These are phyloP conservation scores for Microbotryum silenes-acaulis DNA, from an alignment of 1,284 basidiomycete species.

Conservation along the genomic window DNA sequence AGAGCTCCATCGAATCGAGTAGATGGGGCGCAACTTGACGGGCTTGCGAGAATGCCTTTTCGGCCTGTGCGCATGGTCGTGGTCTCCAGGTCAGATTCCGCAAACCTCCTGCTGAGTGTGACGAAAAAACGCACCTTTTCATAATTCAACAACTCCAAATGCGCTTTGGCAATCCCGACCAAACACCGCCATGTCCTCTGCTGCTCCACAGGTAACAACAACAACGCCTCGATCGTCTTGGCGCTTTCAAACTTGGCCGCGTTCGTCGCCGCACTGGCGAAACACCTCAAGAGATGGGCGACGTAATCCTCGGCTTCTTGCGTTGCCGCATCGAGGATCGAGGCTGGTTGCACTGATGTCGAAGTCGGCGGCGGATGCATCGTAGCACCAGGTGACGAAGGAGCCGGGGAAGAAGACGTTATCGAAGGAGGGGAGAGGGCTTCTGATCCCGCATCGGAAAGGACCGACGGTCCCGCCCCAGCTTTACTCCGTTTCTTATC, in stretches of 20 bases:
- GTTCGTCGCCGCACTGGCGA: constrained; percentile 65
- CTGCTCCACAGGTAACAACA: constrained; percentile 64
- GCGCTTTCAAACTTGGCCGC: constrained; percentile 67
- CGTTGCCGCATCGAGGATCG: constrained; percentile 51
- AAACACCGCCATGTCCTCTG: constrained; percentile 60
- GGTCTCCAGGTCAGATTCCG: not conserved
- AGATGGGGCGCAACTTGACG: constrained; percentile 74
- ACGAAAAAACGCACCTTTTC: constrained; percentile 56
- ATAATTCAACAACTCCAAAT: constrained; percentile 82
- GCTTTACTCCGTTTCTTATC: constrained; percentile 28
- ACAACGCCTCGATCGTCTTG: constrained; percentile 64
- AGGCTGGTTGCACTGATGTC: constrained; percentile 52
- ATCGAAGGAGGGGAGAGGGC: constrained; percentile 7
- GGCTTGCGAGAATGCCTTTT: constrained; percentile 73
- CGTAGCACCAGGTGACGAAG: constrained; percentile 5
- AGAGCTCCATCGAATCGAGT: constrained; percentile 82
- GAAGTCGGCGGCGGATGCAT: constrained; percentile 27
- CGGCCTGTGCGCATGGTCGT: constrained; percentile 52
- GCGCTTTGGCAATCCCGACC: constrained; percentile 70
- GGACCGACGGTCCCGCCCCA: constrained; percentile 17
- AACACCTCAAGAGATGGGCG: constrained; percentile 68
- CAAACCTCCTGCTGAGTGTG: not conserved
- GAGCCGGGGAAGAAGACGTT: constrained; percentile 12
- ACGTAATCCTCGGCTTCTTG: constrained; percentile 59
- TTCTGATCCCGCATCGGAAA: constrained; percentile 21